Evolutionary conservation across 176 grass and related monocot species (phyloP).

Genomic region (Alopecurus myosuroides): DNA sequence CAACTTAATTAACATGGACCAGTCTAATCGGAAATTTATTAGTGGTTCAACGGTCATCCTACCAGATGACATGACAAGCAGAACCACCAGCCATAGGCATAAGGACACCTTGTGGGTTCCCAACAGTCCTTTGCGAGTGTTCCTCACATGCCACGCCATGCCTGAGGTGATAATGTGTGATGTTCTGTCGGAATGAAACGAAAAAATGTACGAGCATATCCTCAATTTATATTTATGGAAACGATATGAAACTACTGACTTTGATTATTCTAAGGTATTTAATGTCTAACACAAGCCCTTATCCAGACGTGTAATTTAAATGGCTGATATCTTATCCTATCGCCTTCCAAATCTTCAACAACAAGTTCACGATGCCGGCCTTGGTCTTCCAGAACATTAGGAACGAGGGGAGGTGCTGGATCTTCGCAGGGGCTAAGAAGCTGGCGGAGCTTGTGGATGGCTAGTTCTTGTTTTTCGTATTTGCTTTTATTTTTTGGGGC

Average conservation of each 20-base stretch:
- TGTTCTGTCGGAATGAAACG: background rate
- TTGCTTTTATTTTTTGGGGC: too few species aligned
- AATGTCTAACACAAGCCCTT: too few species aligned
- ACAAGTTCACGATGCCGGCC: too few species aligned
- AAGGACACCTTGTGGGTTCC: background rate
- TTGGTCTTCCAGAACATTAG: too few species aligned
- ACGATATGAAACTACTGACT: background rate
- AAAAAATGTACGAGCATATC: background rate
- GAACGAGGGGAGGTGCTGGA: too few species aligned
- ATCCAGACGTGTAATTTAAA: background rate
- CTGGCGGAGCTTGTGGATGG: too few species aligned
- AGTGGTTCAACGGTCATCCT: background rate
- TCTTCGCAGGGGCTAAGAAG: too few species aligned
- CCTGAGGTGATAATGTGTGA: background rate
- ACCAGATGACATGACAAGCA: background rate
- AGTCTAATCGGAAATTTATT: background rate
- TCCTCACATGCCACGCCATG: background rate
- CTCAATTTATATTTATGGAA: background rate
- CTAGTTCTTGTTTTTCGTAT: too few species aligned
- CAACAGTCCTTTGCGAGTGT: background rate
- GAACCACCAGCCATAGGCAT: background rate
- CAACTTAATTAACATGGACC: background rate
- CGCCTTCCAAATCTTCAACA: too few species aligned
- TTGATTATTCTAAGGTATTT: background rate
- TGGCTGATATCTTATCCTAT: background rate